A percentile compares a stretch with the other conserved stretches of the same genome.
These are phyloP conservation scores for Sporodiniella umbellata DNA, from an alignment of 371 early-diverging fungal genomes.

Conservation along the genomic window DNA sequence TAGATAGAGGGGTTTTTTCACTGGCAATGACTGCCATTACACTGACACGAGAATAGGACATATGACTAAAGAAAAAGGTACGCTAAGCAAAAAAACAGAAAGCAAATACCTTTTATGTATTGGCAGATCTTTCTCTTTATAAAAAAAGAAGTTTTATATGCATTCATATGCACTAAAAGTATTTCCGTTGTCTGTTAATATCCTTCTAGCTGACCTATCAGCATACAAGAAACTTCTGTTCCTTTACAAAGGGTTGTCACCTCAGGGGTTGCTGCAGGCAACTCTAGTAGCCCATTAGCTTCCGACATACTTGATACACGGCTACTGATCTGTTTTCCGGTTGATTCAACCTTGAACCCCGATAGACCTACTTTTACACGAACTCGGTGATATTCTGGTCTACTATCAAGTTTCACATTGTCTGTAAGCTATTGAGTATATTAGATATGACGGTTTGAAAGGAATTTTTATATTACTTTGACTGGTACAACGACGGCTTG, in stretches of 20 bases:
- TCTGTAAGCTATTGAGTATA: constrained; percentile 24
- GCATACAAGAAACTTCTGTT: constrained; percentile 25
- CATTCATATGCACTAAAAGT: neutral
- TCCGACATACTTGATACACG: constrained; percentile 75
- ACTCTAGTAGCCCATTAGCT: constrained; percentile 76
- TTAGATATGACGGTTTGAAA: too few species aligned
- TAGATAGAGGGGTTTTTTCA: too few species aligned
- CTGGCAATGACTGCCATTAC: too few species aligned
- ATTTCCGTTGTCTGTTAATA: neutral
- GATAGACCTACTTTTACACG: constrained; percentile 28
- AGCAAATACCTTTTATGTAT: too few species aligned
- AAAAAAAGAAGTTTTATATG: neutral
- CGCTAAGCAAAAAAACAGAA: too few species aligned
- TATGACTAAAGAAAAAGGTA: too few species aligned
- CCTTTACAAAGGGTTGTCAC: constrained; percentile 18
- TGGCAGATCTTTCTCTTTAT: too few species aligned
- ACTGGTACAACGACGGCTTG: constrained; percentile 54
- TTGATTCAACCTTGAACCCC: constrained; percentile 58
- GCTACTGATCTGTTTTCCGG: constrained; percentile 78
- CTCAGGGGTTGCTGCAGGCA: constrained; percentile 50
- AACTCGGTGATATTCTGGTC: constrained; percentile 87
- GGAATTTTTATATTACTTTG: constrained; percentile 55
- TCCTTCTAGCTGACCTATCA: constrained; percentile 26
- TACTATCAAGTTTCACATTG: constrained; percentile 63
- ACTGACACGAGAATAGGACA: too few species aligned